phyloP scores from a whole-genome alignment of 176 grass and related monocot species.

The Oryza australiensis region DNA sequence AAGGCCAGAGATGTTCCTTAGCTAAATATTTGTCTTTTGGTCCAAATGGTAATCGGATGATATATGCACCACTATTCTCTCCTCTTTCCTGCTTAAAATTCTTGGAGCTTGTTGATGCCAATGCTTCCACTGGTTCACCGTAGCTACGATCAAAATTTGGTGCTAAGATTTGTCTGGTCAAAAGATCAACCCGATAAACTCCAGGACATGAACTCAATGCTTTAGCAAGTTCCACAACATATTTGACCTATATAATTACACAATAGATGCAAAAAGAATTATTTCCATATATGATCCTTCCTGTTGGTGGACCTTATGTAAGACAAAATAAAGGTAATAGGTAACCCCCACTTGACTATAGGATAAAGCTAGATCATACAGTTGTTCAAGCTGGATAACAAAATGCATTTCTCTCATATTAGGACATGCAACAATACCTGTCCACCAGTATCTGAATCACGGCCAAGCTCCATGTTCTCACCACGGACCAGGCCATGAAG shows the following conservation, averaged over 20 bases:
- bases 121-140: slow-evolving; percentile 60
- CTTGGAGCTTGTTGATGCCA: slow-evolving; percentile 58
- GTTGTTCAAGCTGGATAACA: slow-evolving; percentile 10
- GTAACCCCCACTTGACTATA: slow-evolving; percentile 6
- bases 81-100: slow-evolving; percentile 65
- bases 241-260: slow-evolving; percentile 69
- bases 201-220: slow-evolving; percentile 77
- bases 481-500: slow-evolving; percentile 84
- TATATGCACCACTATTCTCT: slow-evolving; percentile 80
- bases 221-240: slow-evolving; percentile 91
- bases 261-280: slow-evolving; percentile 26
- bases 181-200: slow-evolving; percentile 82
- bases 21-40: slow-evolving; percentile 74
- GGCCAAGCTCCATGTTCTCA: slow-evolving; percentile 90
- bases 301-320: slow-evolving; percentile 17
- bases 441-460: slow-evolving; percentile 88
- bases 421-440: slow-evolving; percentile 51
- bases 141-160: slow-evolving; percentile 69
- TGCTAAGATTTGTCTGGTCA: slow-evolving; percentile 71
- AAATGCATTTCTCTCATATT: slow-evolving; percentile 4
- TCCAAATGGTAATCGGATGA: slow-evolving; percentile 80
- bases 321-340: slow-evolving; percentile 14
- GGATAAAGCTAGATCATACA: not conserved
- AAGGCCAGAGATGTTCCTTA: slow-evolving; percentile 84
- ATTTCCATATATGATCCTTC: slow-evolving; percentile 8